Conservation (phyloP, 2,329 filamentous ascomycete species). For the Zalaria obscura region DNA sequence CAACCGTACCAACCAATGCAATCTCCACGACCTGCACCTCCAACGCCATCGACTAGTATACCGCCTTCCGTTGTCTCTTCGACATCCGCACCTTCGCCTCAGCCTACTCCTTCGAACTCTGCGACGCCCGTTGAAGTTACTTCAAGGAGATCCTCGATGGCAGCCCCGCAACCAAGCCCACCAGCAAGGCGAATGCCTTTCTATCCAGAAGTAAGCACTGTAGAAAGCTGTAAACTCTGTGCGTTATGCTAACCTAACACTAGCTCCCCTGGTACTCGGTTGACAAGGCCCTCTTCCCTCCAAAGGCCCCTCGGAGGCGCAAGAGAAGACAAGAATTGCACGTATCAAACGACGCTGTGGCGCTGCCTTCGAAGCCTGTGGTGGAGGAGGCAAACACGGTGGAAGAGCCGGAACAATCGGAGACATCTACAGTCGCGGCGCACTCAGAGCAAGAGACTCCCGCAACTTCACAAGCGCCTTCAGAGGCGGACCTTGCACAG, state of each 20-base stretch:
- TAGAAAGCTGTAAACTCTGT: neutral
- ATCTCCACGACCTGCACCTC: constrained; percentile 4
- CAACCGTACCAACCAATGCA: constrained; percentile 8
- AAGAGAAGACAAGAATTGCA: constrained; percentile 26
- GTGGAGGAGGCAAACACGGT: constrained; percentile 11
- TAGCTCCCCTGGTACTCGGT: constrained; percentile 48
- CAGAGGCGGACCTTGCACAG: constrained; percentile 36
- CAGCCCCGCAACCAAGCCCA: constrained; percentile 8
- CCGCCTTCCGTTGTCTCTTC: constrained; percentile 14
- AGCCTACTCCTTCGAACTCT: constrained; percentile 13
- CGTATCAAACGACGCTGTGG: constrained; percentile 25
- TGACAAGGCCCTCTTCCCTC: constrained; percentile 38
- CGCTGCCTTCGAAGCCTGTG: constrained; percentile 35
- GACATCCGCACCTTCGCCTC: constrained; percentile 10
- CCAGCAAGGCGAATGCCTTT: constrained; percentile 27
- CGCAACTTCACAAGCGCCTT: constrained; percentile 42
- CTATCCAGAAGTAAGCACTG: constrained; percentile 30
- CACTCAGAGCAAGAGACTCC: constrained; percentile 40
- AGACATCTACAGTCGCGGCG: constrained; percentile 28
- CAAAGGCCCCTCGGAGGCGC: constrained; percentile 32
- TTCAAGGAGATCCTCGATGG: constrained; percentile 11
- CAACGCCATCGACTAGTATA: constrained; percentile 15
- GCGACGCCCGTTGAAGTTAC: constrained; percentile 16
- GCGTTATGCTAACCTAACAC: neutral
- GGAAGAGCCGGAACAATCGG: constrained; percentile 21